phyloP scores from a whole-genome alignment of 2,329 filamentous ascomycete species.

The Botrytis byssoidea region DNA sequence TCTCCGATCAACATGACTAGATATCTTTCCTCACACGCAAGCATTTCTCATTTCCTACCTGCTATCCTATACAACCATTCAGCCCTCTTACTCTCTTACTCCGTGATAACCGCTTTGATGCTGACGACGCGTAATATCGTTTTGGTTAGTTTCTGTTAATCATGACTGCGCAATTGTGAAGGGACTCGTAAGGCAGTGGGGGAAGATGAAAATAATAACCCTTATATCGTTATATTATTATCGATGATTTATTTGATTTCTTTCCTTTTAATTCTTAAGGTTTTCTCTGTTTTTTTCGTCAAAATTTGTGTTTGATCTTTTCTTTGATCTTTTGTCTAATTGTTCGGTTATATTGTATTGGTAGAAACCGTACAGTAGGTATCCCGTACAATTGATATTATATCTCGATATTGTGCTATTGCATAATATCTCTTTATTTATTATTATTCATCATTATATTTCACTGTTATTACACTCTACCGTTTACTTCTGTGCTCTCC shows the following conservation, averaged over 20 bases:
- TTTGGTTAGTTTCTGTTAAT: not conserved
- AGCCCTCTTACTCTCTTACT: not conserved
- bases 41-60: not conserved
- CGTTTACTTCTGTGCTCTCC: not conserved
- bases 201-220: not conserved
- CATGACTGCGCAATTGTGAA: slow-evolving; percentile 10
- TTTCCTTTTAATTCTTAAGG: not conserved
- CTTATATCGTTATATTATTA: not conserved
- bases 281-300: not conserved
- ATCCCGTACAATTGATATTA: not conserved
- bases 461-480: not conserved
- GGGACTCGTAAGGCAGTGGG: slow-evolving; percentile 15
- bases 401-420: not conserved
- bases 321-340: not conserved
- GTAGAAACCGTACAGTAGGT: not conserved
- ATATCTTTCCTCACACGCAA: not conserved
- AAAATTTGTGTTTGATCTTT: not conserved
- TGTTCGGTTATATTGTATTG: not conserved
- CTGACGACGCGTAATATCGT: slow-evolving; percentile 17
- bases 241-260: not conserved
- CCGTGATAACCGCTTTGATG: not conserved
- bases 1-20: no score
- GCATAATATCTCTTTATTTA: not conserved
- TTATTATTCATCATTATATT: not conserved
- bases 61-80: not conserved